Conservation (phyloP, 2,329 filamentous ascomycete species). For the Fusarium robinianum region DNA sequence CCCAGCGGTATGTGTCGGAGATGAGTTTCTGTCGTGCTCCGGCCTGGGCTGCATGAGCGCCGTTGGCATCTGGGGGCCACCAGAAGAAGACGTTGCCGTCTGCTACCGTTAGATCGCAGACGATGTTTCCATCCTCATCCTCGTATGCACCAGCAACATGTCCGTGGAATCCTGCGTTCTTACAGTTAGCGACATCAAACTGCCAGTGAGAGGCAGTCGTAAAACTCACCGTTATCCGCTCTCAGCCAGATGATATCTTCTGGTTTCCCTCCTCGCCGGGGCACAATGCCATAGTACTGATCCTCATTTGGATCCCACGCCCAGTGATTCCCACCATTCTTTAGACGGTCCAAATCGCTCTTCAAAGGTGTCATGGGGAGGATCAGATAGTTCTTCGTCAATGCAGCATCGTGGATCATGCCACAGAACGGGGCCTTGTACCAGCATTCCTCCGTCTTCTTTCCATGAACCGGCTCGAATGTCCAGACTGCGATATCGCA, state of each 20-base stretch:
- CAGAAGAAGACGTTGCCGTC: constrained; percentile 21
- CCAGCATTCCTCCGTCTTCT: background rate
- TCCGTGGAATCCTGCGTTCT: constrained; percentile 10
- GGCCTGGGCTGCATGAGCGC: constrained; percentile 1
- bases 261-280: background rate
- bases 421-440: background rate
- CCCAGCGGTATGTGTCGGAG: constrained; percentile 9
- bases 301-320: background rate
- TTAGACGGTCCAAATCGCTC: background rate
- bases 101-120: constrained; percentile 15
- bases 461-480: background rate
- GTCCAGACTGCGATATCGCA: background rate
- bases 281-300: constrained; percentile 1
- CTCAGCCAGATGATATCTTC: constrained; percentile 5
- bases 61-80: constrained; percentile 4
- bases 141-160: constrained; percentile 20
- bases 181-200: background rate
- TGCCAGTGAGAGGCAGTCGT: accelerated
- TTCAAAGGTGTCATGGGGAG: constrained; percentile 1
- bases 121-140: constrained; percentile 11
- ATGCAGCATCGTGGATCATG: background rate
- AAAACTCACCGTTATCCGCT: constrained; percentile 11
- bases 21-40: constrained; percentile 4
- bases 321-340: constrained; percentile 2
- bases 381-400: constrained; percentile 4